Base-by-base conservation (phyloP, 148 eudicot species). In the Heliosperma pusillum region DNA sequence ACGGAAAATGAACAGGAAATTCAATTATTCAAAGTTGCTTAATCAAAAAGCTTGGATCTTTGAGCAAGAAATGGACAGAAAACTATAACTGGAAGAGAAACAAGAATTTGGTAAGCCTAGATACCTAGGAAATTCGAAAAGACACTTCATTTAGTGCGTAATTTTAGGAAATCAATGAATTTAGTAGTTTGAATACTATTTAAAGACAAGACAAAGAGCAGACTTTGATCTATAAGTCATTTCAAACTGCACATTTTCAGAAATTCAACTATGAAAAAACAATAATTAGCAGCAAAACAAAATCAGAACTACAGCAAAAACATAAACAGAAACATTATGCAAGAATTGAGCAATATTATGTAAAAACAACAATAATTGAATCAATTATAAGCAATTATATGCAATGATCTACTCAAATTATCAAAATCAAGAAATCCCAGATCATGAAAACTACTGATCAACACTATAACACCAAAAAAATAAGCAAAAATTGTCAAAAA, bases 371-470 rank as follows among this genome's bases (percentile, higher is more conserved):
- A n/a, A 36, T 1, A 73, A 80, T 30, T 72, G 65, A 72, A 72
- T 66, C 64, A 80, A 36, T 33, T 33, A 33, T 33, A 76, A 3
- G 45, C 3, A 76, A 45, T 16, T 33, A 36, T 1, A 6, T 36
- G 42, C 9, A 29, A 76, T 15, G 83, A 81, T 81, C 83, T 60
- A 64, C 58, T 42, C 44, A 12, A 55, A 5, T n/a, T 7, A 17
- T 52, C 74, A 69, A 81, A 76, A 72, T 76, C 69, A 72, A 42
- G 45, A 47, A 24, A 40, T 58, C 80, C 80, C 83, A 81, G 83
- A 81, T 81, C 83, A 73, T 40, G 58, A 77, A 57, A 67, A 67
- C 71, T 68, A 73, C 50, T 77, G 70, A 80, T 76, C 80, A 80
- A 29, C 83, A 58, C 67, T 58, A 45, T 0, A 13, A 73, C 69